Evolutionary conservation across 306 rosid genomes (phyloP).

Genomic region (Fragaria ananassa): DNA sequence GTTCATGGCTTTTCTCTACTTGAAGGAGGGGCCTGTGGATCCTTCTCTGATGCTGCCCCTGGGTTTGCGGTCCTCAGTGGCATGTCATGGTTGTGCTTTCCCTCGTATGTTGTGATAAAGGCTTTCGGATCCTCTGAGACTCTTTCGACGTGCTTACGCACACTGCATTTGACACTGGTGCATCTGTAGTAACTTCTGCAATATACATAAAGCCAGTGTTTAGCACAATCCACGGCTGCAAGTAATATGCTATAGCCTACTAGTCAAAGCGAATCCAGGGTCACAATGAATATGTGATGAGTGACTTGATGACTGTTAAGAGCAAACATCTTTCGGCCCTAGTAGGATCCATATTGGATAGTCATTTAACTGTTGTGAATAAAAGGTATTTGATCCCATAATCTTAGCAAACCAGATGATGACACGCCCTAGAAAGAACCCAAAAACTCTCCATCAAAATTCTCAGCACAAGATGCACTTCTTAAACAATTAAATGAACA

Average conservation of each 20-base stretch:
- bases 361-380: neutral
- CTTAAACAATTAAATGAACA: neutral
- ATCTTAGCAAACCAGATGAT: neutral
- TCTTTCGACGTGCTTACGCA: conserved; percentile 88
- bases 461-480: neutral
- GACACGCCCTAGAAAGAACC: neutral
- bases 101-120: conserved; percentile 88
- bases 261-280: neutral
- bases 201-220: conserved; percentile 2
- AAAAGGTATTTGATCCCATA: neutral
- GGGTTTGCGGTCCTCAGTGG: conserved; percentile 51
- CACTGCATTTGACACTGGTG: conserved; percentile 71
- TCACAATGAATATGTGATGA: neutral
- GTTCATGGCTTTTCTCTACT: conserved; percentile 15
- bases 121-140: conserved; percentile 83
- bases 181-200: conserved; percentile 95
- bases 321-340: neutral
- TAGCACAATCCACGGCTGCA: neutral
- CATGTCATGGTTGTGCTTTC: conserved; percentile 90
- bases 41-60: conserved; percentile 50
- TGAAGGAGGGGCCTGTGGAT: conserved; percentile 33
- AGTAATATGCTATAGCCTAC: neutral
- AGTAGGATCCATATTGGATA: neutral
- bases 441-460: neutral
- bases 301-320: neutral